Conservation (phyloP, 1,284 basidiomycete genomes). For the Ustilago cynodontis region DNA sequence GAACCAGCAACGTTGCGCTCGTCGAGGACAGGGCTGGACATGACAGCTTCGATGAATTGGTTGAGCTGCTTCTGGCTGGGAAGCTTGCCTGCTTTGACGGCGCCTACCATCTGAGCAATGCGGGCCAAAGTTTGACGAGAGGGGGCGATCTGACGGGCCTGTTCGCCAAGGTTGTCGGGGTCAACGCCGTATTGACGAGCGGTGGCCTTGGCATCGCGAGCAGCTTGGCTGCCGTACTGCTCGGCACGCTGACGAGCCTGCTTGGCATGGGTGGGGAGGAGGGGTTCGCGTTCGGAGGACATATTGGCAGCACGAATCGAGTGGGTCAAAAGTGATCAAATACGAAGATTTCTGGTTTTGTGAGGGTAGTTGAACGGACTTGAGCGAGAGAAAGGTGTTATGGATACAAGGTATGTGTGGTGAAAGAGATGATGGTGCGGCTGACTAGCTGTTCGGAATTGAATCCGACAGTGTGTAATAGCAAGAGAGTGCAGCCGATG, state of each 20-base stretch:
- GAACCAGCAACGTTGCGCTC: constrained; percentile 46
- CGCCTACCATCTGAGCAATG: constrained; percentile 52
- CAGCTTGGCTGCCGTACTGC: constrained; percentile 30
- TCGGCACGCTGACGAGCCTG: constrained; percentile 30
- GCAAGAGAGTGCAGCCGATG: background rate
- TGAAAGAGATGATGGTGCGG: background rate
- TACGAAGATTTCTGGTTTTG: background rate
- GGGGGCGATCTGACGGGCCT: constrained; percentile 37
- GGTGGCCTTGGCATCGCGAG: constrained; percentile 44
- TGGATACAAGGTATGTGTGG: background rate
- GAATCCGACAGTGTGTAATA: background rate
- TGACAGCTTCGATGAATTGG: constrained; percentile 46
- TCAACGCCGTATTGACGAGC: constrained; percentile 47
- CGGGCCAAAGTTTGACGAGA: constrained; percentile 46
- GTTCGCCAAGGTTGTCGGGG: constrained; percentile 39
- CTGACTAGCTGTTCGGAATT: background rate
- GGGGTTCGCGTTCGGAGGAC: constrained; percentile 52
- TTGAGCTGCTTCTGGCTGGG: constrained; percentile 55
- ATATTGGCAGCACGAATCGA: constrained; percentile 7
- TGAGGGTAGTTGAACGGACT: background rate
- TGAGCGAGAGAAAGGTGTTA: background rate
- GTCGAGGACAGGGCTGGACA: constrained; percentile 55
- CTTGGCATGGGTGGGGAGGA: constrained; percentile 45
- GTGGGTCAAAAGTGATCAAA: background rate
- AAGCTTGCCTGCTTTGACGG: constrained; percentile 55